phyloP scores from a whole-genome alignment of 148 eudicot species.

The Heliosperma pusillum region DNA sequence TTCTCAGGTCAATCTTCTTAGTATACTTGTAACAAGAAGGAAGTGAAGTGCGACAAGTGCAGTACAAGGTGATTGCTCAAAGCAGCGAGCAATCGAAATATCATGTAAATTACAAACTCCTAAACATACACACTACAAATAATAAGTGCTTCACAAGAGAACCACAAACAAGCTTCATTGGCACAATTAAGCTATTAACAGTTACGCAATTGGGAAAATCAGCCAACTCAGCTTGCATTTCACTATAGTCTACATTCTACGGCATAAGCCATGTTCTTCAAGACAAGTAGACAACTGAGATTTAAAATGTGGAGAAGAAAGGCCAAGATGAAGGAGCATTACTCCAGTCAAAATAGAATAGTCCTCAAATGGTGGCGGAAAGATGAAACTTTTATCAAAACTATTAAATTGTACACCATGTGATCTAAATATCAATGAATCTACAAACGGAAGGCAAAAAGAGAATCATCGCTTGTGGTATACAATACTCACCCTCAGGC shows the following conservation, averaged over 20 bases:
- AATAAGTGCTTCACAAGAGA: too few relatives aligned
- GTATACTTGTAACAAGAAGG: neutral
- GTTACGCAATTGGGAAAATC: too few relatives aligned
- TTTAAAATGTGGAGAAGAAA: neutral
- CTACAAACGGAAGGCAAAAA: too few relatives aligned
- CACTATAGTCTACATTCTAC: too few relatives aligned
- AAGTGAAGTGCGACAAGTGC: neutral
- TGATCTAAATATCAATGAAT: neutral
- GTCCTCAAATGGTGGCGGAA: neutral
- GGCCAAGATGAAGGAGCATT: neutral
- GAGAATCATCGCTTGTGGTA: neutral
- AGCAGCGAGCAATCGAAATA: neutral
- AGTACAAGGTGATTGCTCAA: neutral
- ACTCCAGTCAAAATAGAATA: neutral
- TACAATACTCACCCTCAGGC: neutral
- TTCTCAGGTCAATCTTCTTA: neutral
- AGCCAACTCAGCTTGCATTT: neutral
- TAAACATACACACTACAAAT: too few relatives aligned
- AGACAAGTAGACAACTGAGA: neutral
- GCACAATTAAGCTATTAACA: too few relatives aligned
- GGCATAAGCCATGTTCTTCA: neutral
- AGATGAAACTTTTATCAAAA: neutral
- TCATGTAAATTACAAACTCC: too few relatives aligned
- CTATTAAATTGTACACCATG: neutral
- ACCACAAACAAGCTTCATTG: too few relatives aligned